Conservation (phyloP, 169 alveolate genomes). For the Eimeria zaria region DNA sequence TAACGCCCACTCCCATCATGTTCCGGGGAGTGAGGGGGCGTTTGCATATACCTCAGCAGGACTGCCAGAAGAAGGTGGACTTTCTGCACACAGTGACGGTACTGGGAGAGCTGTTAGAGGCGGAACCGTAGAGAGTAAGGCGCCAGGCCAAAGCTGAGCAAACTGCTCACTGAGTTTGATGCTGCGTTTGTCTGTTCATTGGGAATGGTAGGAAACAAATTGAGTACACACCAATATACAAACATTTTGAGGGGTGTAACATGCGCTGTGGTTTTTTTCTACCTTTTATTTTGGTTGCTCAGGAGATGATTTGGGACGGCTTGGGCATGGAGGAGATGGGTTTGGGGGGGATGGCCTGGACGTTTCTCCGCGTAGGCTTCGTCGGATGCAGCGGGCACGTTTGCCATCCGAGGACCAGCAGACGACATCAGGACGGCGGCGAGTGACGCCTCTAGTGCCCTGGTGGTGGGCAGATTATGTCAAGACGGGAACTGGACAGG, state of each 20-base stretch:
- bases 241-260: neutral
- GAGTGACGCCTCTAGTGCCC: conserved; percentile 58
- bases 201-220: neutral
- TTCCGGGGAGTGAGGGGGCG: conserved; percentile 29
- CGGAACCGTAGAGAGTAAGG: conserved; percentile 36
- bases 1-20: neutral
- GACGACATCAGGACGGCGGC: conserved; percentile 36
- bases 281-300: neutral
- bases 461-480: conserved; percentile 78
- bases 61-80: conserved; percentile 50
- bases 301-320: conserved; percentile 45
- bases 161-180: neutral
- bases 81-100: conserved; percentile 29
- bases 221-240: neutral
- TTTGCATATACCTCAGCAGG: neutral
- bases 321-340: conserved; percentile 36
- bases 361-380: conserved; percentile 57
- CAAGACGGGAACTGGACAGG: conserved; percentile 28
- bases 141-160: neutral
- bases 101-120: conserved; percentile 12
- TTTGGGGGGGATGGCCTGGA: conserved; percentile 35
- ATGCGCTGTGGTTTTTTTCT: neutral
- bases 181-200: neutral
- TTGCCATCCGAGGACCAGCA: conserved; percentile 47
- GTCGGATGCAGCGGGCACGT: conserved; percentile 73